A percentile compares a stretch with the other conserved stretches of the same genome.
Conservation (phyloP, 495 filamentous ascomycete genomes). For the Tuber microsphaerosporum region DNA sequence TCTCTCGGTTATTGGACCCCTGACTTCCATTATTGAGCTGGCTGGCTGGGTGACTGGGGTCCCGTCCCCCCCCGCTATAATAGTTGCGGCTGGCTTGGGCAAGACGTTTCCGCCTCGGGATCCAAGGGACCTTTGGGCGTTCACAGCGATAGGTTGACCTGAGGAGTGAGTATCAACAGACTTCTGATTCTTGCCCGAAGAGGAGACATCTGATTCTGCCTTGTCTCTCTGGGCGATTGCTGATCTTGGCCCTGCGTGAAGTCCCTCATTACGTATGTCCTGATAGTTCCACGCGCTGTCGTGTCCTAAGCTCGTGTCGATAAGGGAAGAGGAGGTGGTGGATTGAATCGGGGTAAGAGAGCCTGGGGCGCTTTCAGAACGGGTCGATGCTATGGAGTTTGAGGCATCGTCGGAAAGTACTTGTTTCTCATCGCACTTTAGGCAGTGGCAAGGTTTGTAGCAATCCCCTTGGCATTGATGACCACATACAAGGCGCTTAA, state of each 20-base stretch:
- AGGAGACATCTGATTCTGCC: not conserved
- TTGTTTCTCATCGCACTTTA: conserved; percentile 11
- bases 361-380: not conserved
- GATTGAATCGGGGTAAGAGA: not conserved
- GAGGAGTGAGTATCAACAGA: not conserved
- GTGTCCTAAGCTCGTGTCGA: not conserved
- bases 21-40: not conserved
- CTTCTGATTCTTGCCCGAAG: not conserved
- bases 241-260: not conserved
- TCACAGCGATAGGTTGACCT: not conserved
- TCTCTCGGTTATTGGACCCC: not conserved
- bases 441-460: conserved; percentile 28
- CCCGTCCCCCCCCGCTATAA: not conserved
- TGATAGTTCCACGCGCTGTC: not conserved
- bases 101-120: not conserved
- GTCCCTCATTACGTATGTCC: not conserved
- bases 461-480: conserved; percentile 28
- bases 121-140: not conserved
- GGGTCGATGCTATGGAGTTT: not conserved
- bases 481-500: conserved; percentile 17
- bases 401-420: not conserved
- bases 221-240: not conserved
- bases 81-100: not conserved
- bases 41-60: not conserved
- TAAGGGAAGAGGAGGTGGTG: not conserved